Conservation (phyloP, 2,329 filamentous ascomycete genomes). For the Aspergillus hortae region DNA sequence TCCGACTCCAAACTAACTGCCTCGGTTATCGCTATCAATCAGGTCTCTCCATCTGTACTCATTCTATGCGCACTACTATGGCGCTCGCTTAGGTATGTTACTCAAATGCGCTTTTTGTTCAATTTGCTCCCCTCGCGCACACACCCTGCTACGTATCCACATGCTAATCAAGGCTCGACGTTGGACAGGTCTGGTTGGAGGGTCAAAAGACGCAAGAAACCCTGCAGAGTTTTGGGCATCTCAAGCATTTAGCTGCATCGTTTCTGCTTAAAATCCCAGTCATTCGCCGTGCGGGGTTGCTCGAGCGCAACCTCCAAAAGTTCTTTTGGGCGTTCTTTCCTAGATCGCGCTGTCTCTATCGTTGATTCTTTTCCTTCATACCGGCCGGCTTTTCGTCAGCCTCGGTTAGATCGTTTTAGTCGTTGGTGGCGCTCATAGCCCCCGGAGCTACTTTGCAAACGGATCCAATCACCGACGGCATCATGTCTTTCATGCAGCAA, state of each 20-base stretch:
- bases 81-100: background rate
- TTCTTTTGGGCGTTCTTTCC: background rate
- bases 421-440: background rate
- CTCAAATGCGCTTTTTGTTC: background rate
- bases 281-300: background rate
- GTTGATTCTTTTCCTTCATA: background rate
- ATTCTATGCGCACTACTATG: background rate
- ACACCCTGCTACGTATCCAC: no score
- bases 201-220: no score
- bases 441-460: background rate
- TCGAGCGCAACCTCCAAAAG: background rate
- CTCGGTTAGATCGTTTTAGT: slow-evolving; percentile 2
- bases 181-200: no score
- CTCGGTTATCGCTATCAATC: background rate
- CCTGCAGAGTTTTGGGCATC: no score
- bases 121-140: no score
- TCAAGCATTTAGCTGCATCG: no score
- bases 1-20: background rate
- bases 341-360: no score
- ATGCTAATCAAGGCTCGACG: no score
- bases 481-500: background rate
- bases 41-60: background rate
- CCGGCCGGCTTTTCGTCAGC: background rate
- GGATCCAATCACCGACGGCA: background rate
- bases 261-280: background rate